Base-by-base conservation (phyloP, 306 rosid genomes). In the Ceratonia siliqua region DNA sequence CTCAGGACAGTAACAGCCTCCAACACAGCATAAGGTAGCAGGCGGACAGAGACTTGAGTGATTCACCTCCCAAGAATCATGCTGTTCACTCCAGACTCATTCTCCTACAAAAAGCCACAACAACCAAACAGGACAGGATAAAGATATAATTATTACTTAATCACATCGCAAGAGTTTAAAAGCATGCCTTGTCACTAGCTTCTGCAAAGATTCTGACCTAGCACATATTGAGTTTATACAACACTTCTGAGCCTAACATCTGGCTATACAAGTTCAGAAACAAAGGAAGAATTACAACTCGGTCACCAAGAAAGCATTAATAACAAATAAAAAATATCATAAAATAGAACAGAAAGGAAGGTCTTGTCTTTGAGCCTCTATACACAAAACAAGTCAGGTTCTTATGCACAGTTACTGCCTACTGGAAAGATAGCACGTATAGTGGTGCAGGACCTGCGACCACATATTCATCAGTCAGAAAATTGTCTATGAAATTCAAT, bases 381-480 rank as follows among this genome's bases (percentile, higher is more conserved):
- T 67, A 82, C 81, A 83, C 80, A 83, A 86, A 85, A 75, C 74
- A 75, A 79, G 68, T 66, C 78, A 84, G 82, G 91, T 83, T 81
- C 85, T 84, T 82, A 80, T 83, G 90, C 93, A 82, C 75, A 87
- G 85, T 84, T 77, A 84, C 96, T 85, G 91, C 84, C 83, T 77
- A 84, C 96, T 85, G 91, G 87, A 84, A 87, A 83, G 82, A 88
- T 85, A 85, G 83, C 96, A 80, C 85, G 83, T 82, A 87, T 74
- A 70, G 94, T 87, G 90, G 98, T 79, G 92, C 92, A 89, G 81
- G 82, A 89, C 94, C 97, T 91, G 96, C 91, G 87, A 86, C 97
- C 97, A 89, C 92, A 89, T 82, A 81, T 85, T 86, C 91, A 88
- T 80, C 82, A 56, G 85, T 91, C 84, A 89, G 90, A 82, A 87